Percentiles rank a stretch among this genome's conserved stretches.
Conservation (phyloP, 768 basidiomycete genomes). For the Russula sp. region DNA sequence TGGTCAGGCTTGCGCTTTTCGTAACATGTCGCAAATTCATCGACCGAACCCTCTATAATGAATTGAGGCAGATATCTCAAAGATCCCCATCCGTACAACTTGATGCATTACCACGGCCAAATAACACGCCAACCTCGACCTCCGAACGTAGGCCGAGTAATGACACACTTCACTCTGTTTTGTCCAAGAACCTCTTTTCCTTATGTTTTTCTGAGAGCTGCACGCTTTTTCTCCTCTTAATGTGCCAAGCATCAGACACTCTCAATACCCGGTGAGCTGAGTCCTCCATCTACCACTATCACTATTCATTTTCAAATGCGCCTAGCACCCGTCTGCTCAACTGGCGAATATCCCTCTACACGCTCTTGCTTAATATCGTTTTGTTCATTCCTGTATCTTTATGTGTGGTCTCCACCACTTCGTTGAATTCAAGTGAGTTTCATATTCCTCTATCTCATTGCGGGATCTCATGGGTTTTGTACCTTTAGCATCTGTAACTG, state of each 20-base stretch:
- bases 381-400: conserved; percentile 60
- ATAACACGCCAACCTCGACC: neutral
- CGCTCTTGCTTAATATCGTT: conserved; percentile 57
- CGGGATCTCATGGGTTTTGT: too few relatives aligned
- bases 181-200: conserved; percentile 58
- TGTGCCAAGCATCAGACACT: conserved; percentile 59
- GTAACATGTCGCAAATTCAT: conserved; percentile 21
- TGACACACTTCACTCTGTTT: conserved; percentile 42
- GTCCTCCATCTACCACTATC: neutral
- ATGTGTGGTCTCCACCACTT: conserved; percentile 47
- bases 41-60: conserved; percentile 19
- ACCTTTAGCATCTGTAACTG: neutral
- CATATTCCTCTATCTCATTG: conserved; percentile 6
- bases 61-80: conserved; percentile 21
- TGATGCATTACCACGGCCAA: conserved; percentile 19
- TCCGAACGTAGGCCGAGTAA: conserved; percentile 9
- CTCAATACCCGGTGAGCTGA: conserved; percentile 50
- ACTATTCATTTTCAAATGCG: neutral
- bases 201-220: conserved; percentile 71
- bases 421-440: conserved; percentile 21
- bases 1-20: conserved; percentile 18
- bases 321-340: conserved; percentile 56
- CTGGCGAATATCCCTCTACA: conserved; percentile 60
- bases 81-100: conserved; percentile 4
- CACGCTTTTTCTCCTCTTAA: conserved; percentile 62